Base-by-base conservation (phyloP, 2,329 filamentous ascomycete species). In the Fusarium sp. region DNA sequence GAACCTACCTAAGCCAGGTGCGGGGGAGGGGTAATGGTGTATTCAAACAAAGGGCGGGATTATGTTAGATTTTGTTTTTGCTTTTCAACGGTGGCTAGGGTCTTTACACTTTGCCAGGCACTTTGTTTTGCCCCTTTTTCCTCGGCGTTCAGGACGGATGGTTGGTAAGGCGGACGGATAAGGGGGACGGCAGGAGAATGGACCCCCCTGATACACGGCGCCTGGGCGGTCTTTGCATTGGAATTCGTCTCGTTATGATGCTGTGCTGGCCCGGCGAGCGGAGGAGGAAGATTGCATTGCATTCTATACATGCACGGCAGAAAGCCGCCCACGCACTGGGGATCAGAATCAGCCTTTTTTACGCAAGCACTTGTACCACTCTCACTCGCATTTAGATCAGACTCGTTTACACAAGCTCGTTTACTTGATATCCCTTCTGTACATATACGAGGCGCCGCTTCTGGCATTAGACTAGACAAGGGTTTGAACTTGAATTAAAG, bases 401-500 rank as follows among this genome's bases (percentile, higher is more conserved):
- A 69, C 56, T 58, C 64, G 63, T 57, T 62, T 40, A 75, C 72
- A 66, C 45, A 65, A 67, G 47, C 62, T 66, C 54, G 54, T 66
- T 72, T 62, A 65, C 37, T 65, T 69, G 61, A 63, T 50, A 64
- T 74, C 47, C 42, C 47, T 54, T 62, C 66, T 76, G 70, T 73
- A 76, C 69, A 77, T 75, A 71, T n/a, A 67, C 58, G 40, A 52
- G 68, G 71, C 69, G 71, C 69, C 62, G 62, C 56, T 66, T 47
- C 69, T 38, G 60, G 59, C 62, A 76, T 71, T 76, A 77, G 75
- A 77, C 54, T 76, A 77, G 75, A 76, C 57, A 67, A 72, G 71
- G 56, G 65, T 18, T 64, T 69, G 57, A 72, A 37, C 27, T 64
- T 42, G 37, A 58, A 42, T 35, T 66, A 29, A 47, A 52, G 47